Conservation (phyloP, 2,329 filamentous ascomycete genomes). For the Botrytis squamosa region DNA sequence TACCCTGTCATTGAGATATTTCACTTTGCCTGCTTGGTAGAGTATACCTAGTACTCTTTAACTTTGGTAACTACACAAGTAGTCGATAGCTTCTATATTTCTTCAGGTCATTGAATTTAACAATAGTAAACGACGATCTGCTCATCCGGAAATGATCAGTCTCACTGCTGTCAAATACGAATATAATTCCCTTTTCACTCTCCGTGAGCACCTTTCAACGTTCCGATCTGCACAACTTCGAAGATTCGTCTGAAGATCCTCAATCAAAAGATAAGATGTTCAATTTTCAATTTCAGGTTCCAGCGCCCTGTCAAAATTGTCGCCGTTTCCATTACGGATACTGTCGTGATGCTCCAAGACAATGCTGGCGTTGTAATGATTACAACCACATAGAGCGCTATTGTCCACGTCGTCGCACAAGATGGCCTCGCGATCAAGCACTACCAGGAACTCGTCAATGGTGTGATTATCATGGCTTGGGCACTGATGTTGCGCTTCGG, state of each 20-base stretch:
- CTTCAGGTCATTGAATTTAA: background rate
- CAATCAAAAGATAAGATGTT: background rate
- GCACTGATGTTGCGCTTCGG: conserved; percentile 25
- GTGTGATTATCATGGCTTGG: conserved; percentile 29
- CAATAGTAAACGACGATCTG: background rate
- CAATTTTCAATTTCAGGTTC: conserved; percentile 25
- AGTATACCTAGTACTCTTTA: background rate
- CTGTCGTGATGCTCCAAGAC: conserved; percentile 24
- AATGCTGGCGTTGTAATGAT: conserved; percentile 28
- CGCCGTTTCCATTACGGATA: conserved; percentile 30
- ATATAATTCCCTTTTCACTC: too few relatives aligned
- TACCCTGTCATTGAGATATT: background rate
- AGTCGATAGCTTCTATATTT: background rate
- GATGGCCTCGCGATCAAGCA: conserved; percentile 22
- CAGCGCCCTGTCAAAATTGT: conserved; percentile 30
- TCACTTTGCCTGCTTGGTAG: background rate
- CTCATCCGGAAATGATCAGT: background rate
- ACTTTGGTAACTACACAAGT: too few relatives aligned
- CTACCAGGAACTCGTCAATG: conserved; percentile 29
- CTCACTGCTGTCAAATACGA: background rate
- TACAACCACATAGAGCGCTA: conserved; percentile 31
- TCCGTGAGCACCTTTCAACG: background rate
- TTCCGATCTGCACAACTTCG: background rate
- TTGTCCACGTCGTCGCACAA: conserved; percentile 27
- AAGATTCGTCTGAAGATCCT: too few relatives aligned